These are phyloP conservation scores for Globisporangium irregulare DNA, from an alignment of 352 stramenopile species.

Conservation along the genomic window DNA sequence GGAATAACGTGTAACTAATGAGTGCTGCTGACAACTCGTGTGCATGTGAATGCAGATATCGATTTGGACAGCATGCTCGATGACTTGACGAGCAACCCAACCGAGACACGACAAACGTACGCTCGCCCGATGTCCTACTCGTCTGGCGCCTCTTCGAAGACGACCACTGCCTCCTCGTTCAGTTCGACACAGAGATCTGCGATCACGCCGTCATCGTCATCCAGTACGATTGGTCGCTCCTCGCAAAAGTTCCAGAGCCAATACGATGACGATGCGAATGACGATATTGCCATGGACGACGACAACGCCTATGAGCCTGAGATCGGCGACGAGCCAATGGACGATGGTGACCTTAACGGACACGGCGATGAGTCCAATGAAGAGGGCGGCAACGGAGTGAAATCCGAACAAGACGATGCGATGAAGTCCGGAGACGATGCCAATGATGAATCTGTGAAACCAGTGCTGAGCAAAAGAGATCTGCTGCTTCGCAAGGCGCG, in stretches of 20 bases:
- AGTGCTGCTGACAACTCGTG: not conserved
- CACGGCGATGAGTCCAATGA: conserved; percentile 5
- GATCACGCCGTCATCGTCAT: conserved; percentile 9
- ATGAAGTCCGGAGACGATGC: conserved; percentile 13
- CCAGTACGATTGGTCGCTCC: conserved; percentile 16
- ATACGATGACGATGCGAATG: conserved; percentile 23
- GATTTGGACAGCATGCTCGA: conserved; percentile 86
- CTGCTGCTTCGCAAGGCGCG: conserved; percentile 69
- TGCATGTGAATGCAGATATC: conserved; percentile 42
- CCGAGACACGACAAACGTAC: conserved; percentile 50
- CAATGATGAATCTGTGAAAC: conserved; percentile 18
- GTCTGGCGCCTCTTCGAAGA: conserved; percentile 27
- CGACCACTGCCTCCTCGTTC: conserved; percentile 18
- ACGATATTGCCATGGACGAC: conserved; percentile 17
- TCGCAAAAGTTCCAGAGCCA: conserved; percentile 16
- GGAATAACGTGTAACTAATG: not conserved
- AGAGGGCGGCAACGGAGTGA: conserved; percentile 2
- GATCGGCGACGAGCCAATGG: conserved; percentile 22
- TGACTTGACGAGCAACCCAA: conserved; percentile 82
- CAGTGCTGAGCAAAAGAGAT: conserved; percentile 68
- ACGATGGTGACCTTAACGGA: conserved; percentile 10
- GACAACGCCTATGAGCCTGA: conserved; percentile 16
- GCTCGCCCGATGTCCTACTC: conserved; percentile 57
- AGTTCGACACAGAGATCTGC: conserved; percentile 15
- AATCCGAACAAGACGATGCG: conserved; percentile 20